phyloP scores from a whole-genome alignment of 1,284 basidiomycete species.

The Trichosporon faecale region DNA sequence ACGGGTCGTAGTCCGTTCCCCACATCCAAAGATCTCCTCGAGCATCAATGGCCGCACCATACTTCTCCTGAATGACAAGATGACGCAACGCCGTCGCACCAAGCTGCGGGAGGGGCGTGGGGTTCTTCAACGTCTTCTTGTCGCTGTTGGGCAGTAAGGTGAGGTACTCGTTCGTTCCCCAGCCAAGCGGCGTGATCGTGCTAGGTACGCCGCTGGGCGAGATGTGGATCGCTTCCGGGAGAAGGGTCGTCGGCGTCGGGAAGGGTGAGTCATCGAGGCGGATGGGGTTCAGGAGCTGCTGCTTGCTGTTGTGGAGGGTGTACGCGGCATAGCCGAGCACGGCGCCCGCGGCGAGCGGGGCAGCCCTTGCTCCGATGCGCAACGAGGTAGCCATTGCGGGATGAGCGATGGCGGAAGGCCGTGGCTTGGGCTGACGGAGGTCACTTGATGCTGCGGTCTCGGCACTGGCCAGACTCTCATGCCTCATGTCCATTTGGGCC shows the following conservation, averaged over 20 bases:
- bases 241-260: background rate
- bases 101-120: constrained; percentile 38
- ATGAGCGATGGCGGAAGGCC: background rate
- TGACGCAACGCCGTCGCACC: constrained; percentile 64
- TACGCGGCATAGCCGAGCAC: constrained; percentile 11
- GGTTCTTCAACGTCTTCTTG: constrained; percentile 33
- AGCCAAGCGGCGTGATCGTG: constrained; percentile 40
- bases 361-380: constrained; percentile 17
- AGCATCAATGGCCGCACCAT: constrained; percentile 79
- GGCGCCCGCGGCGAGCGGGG: constrained; percentile 14
- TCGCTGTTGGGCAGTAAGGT: constrained; percentile 35
- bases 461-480: background rate
- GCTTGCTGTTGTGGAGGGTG: background rate
- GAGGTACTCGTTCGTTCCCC: constrained; percentile 45
- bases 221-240: background rate
- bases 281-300: constrained; percentile 5
- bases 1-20: constrained; percentile 62
- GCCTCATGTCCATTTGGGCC: background rate
- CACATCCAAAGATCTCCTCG: constrained; percentile 86
- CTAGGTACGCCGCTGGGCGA: constrained; percentile 15
- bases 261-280: constrained; percentile 18
- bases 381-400: background rate
- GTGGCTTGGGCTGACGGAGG: constrained; percentile 5
- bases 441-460: background rate
- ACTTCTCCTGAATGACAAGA: constrained; percentile 66